A percentile compares a stretch with the other conserved stretches of the same genome.
phyloP scores from a whole-genome alignment of 148 eudicot genomes.

The Gaultheria prostrata region DNA sequence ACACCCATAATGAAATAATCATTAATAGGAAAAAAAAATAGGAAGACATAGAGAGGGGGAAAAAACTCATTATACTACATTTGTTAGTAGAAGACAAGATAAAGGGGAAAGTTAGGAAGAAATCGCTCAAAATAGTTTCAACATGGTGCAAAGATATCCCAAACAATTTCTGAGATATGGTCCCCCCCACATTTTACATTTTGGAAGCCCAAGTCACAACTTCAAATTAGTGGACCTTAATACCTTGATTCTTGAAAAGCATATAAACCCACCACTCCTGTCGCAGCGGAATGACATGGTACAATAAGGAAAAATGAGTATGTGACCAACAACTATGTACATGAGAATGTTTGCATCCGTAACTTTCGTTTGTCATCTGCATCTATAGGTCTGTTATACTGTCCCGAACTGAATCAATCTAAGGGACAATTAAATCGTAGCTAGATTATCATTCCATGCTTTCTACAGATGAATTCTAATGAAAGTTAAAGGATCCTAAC shows the following conservation, averaged over 20 bases:
- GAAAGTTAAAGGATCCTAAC: background rate
- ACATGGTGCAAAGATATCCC: background rate
- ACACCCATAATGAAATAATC: background rate
- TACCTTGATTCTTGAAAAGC: background rate
- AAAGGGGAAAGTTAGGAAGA: background rate
- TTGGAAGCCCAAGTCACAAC: background rate
- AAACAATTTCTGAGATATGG: background rate
- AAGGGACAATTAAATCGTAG: background rate
- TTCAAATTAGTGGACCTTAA: background rate
- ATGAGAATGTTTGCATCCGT: background rate
- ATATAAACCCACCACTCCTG: background rate
- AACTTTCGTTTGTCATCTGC: background rate
- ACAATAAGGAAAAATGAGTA: background rate
- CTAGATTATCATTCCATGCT: background rate
- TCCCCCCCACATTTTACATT: background rate
- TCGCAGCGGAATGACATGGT: background rate
- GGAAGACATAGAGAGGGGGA: background rate
- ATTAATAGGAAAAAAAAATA: background rate
- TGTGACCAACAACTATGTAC: background rate
- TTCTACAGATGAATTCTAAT: background rate
- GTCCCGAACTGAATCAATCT: background rate
- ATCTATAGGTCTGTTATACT: background rate
- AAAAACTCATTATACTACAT: background rate
- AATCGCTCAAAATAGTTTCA: background rate
- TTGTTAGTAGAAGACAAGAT: no score